A percentile compares a stretch with the other conserved stretches of the same genome.
phyloP scores from a whole-genome alignment of 1,139 yeast genomes.

The Sugiyamaella xylanicola region DNA sequence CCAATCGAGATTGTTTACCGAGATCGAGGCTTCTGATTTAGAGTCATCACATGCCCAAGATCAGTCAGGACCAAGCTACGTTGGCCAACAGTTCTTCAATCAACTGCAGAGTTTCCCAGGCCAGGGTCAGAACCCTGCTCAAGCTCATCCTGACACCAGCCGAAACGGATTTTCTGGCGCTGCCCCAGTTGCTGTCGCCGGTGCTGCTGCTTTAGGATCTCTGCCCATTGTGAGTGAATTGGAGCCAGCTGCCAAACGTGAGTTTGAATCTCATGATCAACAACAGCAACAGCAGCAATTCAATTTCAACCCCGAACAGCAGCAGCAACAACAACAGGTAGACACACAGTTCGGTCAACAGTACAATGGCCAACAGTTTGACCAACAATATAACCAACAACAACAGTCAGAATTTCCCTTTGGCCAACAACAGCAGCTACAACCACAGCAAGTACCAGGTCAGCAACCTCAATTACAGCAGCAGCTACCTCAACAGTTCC shows the following conservation, averaged over 20 bases:
- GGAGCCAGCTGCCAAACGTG: background rate
- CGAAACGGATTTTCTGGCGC: constrained; percentile 3
- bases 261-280: background rate
- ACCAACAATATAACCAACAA: background rate
- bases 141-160: background rate
- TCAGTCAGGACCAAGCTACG: constrained; percentile 18
- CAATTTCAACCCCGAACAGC: constrained; percentile 1
- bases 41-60: constrained; percentile 26
- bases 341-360: background rate
- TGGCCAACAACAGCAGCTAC: background rate
- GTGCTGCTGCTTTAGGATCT: background rate
- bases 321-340: background rate
- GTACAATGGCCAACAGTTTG: background rate
- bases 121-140: background rate
- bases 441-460: background rate
- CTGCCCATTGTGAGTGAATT: background rate
- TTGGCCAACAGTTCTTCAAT: constrained; percentile 27
- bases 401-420: too few species aligned
- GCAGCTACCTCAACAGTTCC: background rate
- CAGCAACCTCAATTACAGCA: background rate
- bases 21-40: constrained; percentile 44
- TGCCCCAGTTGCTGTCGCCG: background rate
- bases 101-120: constrained; percentile 32
- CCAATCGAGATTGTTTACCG: constrained; percentile 58
- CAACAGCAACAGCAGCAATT: constrained; percentile 1